Conservation (phyloP, 495 filamentous ascomycete genomes). For the Daldinia loculata region DNA sequence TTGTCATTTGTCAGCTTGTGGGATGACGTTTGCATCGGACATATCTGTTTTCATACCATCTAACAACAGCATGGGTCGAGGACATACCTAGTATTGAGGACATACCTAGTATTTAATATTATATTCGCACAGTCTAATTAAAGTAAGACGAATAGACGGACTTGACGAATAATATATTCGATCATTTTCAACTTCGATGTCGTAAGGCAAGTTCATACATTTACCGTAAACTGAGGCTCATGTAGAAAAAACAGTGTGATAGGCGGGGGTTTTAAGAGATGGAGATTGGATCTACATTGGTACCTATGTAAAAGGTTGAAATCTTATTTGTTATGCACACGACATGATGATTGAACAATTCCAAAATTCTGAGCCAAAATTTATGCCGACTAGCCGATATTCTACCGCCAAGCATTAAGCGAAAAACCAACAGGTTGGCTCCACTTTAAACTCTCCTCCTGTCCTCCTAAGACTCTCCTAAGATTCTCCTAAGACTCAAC, state of each 20-base stretch:
- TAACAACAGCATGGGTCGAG: no score
- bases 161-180: neutral
- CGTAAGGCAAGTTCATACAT: neutral
- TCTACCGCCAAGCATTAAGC: constrained; percentile 28
- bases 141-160: no score
- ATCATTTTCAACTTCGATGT: no score
- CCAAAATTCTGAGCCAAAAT: neutral
- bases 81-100: neutral
- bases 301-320: constrained; percentile 1
- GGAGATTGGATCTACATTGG: constrained; percentile 2
- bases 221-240: constrained; percentile 12
- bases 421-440: neutral
- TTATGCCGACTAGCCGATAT: constrained; percentile 38
- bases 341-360: constrained; percentile 28
- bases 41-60: constrained; percentile 6
- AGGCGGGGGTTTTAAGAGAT: constrained; percentile 8
- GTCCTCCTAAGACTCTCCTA: constrained; percentile 1
- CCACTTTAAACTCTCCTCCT: constrained; percentile 16
- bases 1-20: constrained; percentile 24
- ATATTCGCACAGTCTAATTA: neutral
- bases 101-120: neutral
- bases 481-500: constrained; percentile 4
- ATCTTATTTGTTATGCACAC: constrained; percentile 12
- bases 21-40: constrained; percentile 21
- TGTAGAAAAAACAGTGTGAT: constrained; percentile 3